A percentile compares a stretch with the other conserved stretches of the same genome.
These are phyloP conservation scores for Plasmodium adleri DNA, from an alignment of 169 alveolate genomes.

Conservation along the genomic window DNA sequence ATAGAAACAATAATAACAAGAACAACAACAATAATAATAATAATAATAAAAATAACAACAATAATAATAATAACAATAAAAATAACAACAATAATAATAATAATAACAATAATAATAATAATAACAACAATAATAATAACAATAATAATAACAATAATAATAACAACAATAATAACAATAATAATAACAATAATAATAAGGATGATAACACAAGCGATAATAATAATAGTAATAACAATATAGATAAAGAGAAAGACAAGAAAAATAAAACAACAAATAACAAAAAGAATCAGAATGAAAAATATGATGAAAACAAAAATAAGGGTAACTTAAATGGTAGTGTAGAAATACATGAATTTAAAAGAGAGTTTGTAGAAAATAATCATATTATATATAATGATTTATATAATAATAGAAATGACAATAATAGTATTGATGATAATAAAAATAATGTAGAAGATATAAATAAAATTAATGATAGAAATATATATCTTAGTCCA, in stretches of 20 bases:
- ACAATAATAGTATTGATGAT: background rate
- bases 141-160: constrained; percentile 19
- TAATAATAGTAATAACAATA: constrained; percentile 3
- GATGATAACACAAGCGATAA: constrained; percentile 12
- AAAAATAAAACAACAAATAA: background rate
- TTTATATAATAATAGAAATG: background rate
- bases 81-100: constrained; percentile 1
- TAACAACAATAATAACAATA: constrained; percentile 21
- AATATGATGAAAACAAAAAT: background rate
- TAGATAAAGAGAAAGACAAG: background rate
- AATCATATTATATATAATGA: background rate
- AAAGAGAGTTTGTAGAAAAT: background rate
- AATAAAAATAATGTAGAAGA: background rate
- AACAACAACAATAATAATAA: background rate
- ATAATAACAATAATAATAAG: constrained; percentile 6
- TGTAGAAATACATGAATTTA: background rate
- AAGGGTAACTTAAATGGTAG: background rate
- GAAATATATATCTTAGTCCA: background rate
- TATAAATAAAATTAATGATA: background rate
- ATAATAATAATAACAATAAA: constrained; percentile 2
- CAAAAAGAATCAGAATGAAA: background rate
- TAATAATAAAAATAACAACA: constrained; percentile 1
- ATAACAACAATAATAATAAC: constrained; percentile 11
- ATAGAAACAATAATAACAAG: background rate
- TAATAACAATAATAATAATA: background rate